Base-by-base conservation (phyloP, 257 asterid species). In the Perilla frutescens region DNA sequence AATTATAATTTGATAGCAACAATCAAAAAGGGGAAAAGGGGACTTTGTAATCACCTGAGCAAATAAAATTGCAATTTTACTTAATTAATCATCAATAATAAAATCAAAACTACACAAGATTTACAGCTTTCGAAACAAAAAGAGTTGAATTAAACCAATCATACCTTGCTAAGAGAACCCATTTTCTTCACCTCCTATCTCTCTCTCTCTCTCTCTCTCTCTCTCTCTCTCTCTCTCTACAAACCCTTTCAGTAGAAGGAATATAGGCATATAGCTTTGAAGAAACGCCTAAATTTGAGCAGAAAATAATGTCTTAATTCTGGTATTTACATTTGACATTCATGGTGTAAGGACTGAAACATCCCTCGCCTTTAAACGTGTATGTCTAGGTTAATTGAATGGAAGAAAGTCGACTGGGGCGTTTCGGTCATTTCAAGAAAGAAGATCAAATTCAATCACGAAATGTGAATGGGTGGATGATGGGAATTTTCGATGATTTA, bases 301-400 rank as follows among this genome's bases (percentile, higher is more conserved):
- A 44, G 39, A 13, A 53, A 53, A 20, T 62, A 1, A 2, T 20
- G 26, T 14, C 49, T 72, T 3, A 9, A 11, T 26, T 65, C 26
- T 41, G 58, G 39, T 1, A 51, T 58, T 80, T 72, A 40, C 45
- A 66, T 5, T 26, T 41, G 45, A 9, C 43, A 49, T 55, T 29
- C 43, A 34, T 26, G 0, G 0, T 6, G 62, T 13, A 71, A 68
- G 10, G 81, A 80, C 86, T 32, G 53, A 71, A 62, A 6, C 71
- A 36, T 39, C 83, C 81, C 65, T 58, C 0, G 6, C 37, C n/a
- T 5, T n/a, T n/a, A 20, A 26, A 4, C 13, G 1, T 1, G 2
- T 20, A 8, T 29, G 89, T 80, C 84, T 81, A 78, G 80, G 72
- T 82, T 85, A 78, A 82, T n/a, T 78, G 85, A 78, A 80, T 36